Evolutionary conservation across 257 asterid species (phyloP), one percentile per base, ranked within the genome.

Genomic region (Gentiana dahurica): DNA sequence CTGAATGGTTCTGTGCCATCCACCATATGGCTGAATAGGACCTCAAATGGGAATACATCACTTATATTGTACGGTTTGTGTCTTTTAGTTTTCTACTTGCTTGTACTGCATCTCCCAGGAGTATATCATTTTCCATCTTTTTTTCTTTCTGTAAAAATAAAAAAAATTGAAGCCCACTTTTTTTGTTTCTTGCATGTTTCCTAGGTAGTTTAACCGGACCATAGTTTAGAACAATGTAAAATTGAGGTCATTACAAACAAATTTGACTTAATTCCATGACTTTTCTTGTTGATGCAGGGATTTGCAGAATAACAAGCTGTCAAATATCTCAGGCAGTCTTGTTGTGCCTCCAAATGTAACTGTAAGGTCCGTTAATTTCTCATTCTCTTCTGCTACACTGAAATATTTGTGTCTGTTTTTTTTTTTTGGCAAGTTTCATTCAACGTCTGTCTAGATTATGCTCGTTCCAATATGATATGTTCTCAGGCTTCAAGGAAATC

Each of bases 401-500:
- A 41, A 3, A 4, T 41, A 2, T 41, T 41, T 41, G 10, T 41
- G 8, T 41, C 9, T 41, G 46, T 5, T 10, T 41, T 1, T 5
- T 5, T 7, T 41, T 41, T 41, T 3, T 41, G 6, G 46, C 6
- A 10, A 1, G 6, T 41, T 10, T 10, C 11, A 41, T 5, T 41
- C 9, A 5, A 5, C 9, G 10, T 0, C 9, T 41, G 46, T 41
- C 46, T 41, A 41, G 46, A 1, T 5, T 41, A 41, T 41, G 46
- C 46, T 41, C 9, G 3, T 6, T 41, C 46, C 9, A 6, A 35
- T 39, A 13, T 4, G 57, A 24, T 37, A 7, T 36, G 9, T 50
- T 65, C 72, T 65, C 84, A 92, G 99, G 75, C 87, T 92, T 75
- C 64, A 65, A 70, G 97, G 95, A 70, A 92, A 92, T 72, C 95